Evolutionary conservation across 768 basidiomycete species (phyloP).

Genomic region (Rhodotorula taiwanensis): DNA sequence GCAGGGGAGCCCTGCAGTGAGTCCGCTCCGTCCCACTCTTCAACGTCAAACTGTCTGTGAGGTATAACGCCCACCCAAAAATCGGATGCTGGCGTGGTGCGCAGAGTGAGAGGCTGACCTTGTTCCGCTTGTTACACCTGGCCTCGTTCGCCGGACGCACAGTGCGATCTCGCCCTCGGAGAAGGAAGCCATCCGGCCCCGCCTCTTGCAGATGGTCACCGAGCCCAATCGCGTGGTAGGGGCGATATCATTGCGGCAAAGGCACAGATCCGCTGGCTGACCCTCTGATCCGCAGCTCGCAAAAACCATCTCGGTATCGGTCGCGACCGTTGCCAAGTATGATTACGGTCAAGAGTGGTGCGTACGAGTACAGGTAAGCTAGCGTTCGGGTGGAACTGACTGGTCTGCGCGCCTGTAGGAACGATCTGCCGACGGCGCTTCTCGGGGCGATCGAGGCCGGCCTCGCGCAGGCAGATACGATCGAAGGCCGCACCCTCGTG

Average conservation of each 20-base stretch:
- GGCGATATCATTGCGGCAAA: not conserved
- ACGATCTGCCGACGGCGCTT: slow-evolving; percentile 54
- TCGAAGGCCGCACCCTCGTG: slow-evolving; percentile 31
- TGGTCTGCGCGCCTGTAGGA: slow-evolving; percentile 50
- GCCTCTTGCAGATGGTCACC: slow-evolving; percentile 62
- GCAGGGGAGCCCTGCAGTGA: slow-evolving; percentile 49
- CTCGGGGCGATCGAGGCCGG: slow-evolving; percentile 54
- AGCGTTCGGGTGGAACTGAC: slow-evolving; percentile 1
- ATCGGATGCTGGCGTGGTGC: not conserved
- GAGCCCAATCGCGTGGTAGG: slow-evolving; percentile 70
- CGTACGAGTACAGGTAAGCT: not conserved
- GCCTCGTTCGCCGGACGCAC: slow-evolving; percentile 10
- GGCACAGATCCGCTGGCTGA: too few species aligned
- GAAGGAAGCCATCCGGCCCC: slow-evolving; percentile 57
- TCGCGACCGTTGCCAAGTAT: slow-evolving; percentile 66
- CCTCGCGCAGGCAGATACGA: slow-evolving; percentile 50
- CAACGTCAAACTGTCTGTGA: too few species aligned
- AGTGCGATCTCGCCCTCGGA: slow-evolving; percentile 68
- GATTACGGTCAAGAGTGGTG: slow-evolving; percentile 73
- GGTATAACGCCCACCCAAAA: not conserved
- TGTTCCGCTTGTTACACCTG: not conserved
- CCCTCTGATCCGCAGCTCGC: slow-evolving; percentile 60
- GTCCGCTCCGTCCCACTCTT: not conserved
- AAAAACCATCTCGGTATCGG: slow-evolving; percentile 65
- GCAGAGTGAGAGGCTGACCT: not conserved